A percentile compares a stretch with the other conserved stretches of the same genome.
Evolutionary conservation across 108 stramenopile genomes (phyloP).

Genomic region (Conticribra weissflogii): DNA sequence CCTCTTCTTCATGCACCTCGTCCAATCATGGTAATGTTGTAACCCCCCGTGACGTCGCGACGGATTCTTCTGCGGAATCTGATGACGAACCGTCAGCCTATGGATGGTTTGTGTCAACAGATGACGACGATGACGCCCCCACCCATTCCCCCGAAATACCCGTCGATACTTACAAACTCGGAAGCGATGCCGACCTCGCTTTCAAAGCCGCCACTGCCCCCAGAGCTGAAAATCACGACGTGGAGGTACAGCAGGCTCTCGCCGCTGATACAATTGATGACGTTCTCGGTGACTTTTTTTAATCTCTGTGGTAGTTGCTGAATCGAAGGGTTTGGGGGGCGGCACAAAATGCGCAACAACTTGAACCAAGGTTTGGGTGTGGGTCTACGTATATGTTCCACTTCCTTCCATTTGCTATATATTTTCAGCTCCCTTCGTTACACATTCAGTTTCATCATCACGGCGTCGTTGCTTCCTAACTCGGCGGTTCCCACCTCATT

Average conservation of each 20-base stretch:
- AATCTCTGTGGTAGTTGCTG: too few species aligned
- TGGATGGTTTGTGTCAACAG: slow-evolving; percentile 48
- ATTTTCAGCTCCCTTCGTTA: too few species aligned
- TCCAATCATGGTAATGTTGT: slow-evolving; percentile 11
- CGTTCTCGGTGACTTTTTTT: slow-evolving; percentile 45
- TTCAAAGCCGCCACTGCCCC: slow-evolving; percentile 15
- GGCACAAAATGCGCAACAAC: too few species aligned
- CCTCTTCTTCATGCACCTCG: slow-evolving; percentile 35
- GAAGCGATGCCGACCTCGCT: slow-evolving; percentile 14
- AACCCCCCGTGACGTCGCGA: slow-evolving; percentile 11
- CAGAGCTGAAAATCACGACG: slow-evolving; percentile 15
- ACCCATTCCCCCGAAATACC: not conserved
- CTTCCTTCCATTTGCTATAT: too few species aligned
- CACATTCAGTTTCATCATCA: too few species aligned
- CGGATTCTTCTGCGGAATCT: not conserved
- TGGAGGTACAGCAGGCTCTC: slow-evolving; percentile 43
- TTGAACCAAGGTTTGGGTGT: too few species aligned
- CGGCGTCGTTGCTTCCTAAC: too few species aligned
- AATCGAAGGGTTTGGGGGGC: too few species aligned
- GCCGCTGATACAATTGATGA: slow-evolving; percentile 48
- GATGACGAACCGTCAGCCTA: slow-evolving; percentile 27
- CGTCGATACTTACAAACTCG: slow-evolving; percentile 8
- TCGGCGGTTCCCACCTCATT: too few species aligned
- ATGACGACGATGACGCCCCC: slow-evolving; percentile 20
- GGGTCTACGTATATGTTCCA: too few species aligned